These are phyloP conservation scores for Anthoceros angustus DNA, from an alignment of 225 moss, liverwort and hornwort genomes.

Conservation along the genomic window DNA sequence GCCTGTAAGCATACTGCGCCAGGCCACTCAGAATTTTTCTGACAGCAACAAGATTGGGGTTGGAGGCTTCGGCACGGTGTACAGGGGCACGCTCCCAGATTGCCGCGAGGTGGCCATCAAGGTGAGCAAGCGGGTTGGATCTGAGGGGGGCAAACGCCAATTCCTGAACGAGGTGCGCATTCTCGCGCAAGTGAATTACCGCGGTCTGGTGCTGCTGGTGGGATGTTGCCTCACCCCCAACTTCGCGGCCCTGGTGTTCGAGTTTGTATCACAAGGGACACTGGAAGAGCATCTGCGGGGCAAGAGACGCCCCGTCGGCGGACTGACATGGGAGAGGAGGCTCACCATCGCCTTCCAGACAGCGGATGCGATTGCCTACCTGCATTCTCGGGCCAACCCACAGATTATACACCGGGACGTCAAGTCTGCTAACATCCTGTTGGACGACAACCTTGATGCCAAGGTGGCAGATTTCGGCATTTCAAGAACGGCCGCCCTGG, in stretches of 20 bases:
- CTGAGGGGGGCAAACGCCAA: not conserved
- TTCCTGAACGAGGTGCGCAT: slow-evolving; percentile 4
- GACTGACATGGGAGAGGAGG: not conserved
- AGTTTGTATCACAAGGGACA: not conserved
- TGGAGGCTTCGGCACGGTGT: slow-evolving; percentile 10
- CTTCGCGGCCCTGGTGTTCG: not conserved
- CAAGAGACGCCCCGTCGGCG: not conserved
- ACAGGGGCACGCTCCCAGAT: slow-evolving; percentile 5
- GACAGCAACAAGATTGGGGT: slow-evolving; percentile 5
- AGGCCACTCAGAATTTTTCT: slow-evolving; percentile 10
- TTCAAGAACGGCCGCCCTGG: not conserved
- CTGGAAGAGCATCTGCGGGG: not conserved
- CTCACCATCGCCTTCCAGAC: not conserved
- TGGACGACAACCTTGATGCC: slow-evolving; percentile 1
- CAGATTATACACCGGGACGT: not conserved
- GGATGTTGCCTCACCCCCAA: not conserved
- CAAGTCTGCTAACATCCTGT: not conserved
- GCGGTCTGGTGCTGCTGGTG: not conserved
- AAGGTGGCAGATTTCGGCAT: not conserved
- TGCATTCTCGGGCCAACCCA: not conserved
- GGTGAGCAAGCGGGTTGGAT: slow-evolving; percentile 1
- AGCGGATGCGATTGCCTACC: not conserved
- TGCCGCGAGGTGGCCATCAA: slow-evolving; percentile 14
- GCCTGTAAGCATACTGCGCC: slow-evolving; percentile 5
- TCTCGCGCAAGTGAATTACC: not conserved